Evolutionary conservation across 352 stramenopile species (phyloP), one percentile per base, ranked within the genome.

Genomic region (Pythium guiyangense): DNA sequence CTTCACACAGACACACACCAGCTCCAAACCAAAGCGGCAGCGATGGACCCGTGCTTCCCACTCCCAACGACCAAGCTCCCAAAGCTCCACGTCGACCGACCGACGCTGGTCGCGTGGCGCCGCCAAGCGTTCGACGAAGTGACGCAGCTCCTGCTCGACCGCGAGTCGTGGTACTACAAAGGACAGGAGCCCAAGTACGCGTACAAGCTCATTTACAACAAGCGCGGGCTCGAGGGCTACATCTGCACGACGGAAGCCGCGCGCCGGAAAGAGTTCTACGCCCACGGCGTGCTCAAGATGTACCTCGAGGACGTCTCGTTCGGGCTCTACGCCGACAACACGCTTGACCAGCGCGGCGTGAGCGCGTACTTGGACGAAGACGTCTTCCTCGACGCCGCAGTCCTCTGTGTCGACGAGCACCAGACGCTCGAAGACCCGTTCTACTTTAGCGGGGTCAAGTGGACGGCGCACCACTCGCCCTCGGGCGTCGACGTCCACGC

Each of bases 361-460:
- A 74, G 52, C 42, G 48, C 69, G 35, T 53, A 43, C 54, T 5
- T 60, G 18, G 55, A 59, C 31, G 58, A 67, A 1, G 54, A 58
- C 26, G 57, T 49, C 1, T 67, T 76, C 14, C 35, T 74, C n/a
- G 73, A 78, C 52, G 75, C 69, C 40, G 71, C 73, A 0, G 71
- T 86, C 35, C 60, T 88, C 8, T 54, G 70, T 20, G 57, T 77
- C 6, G 49, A 64, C n/a, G 78, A 86, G 63, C 50, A 44, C 0
- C 46, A 67, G 47, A 58, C 70, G n/a, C 50, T 64, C 26, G 65
- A 71, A 0, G 69, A 74, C 35, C 62, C 71, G 52, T 85, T 88
- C 61, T 71, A 70, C 14, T 86, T 85, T 54, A 70, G 71, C 2
- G 78, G 78, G 6, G 68, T 85, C 52, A 84, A 84, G 59, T 88